A percentile compares a stretch with the other conserved stretches of the same genome.
Conservation (phyloP, 805 yeast genomes). For the Saccharomycopsis sp. region DNA sequence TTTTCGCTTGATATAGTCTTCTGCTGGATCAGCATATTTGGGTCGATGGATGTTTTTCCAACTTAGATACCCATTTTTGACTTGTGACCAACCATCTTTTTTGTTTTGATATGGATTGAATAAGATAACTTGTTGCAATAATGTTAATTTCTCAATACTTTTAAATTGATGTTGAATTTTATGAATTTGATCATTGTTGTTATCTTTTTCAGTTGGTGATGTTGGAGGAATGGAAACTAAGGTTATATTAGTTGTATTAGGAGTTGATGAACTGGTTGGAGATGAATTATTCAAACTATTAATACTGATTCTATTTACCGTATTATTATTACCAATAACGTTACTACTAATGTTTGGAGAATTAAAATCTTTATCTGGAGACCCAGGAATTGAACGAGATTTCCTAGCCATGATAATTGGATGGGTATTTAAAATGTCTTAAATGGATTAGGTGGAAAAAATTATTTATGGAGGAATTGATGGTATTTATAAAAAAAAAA, state of each 20-base stretch:
- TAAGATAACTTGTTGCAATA: slow-evolving; percentile 15
- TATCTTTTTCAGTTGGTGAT: neutral
- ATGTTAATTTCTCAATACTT: slow-evolving; percentile 14
- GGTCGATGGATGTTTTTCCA: slow-evolving; percentile 18
- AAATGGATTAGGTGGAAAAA: too few species aligned
- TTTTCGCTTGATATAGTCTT: slow-evolving; percentile 18
- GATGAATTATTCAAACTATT: slow-evolving; percentile 8
- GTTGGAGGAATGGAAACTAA: neutral
- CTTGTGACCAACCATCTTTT: slow-evolving; percentile 17
- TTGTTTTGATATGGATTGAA: slow-evolving; percentile 17
- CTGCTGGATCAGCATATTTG: slow-evolving; percentile 19
- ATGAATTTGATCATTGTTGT: neutral
- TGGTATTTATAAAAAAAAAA: too few species aligned
- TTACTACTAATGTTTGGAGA: too few species aligned
- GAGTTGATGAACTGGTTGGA: neutral
- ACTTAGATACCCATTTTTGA: slow-evolving; percentile 16
- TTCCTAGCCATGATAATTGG: too few species aligned
- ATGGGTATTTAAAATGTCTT: too few species aligned
- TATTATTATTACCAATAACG: too few species aligned
- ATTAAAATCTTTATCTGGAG: too few species aligned
- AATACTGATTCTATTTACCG: slow-evolving; percentile 7
- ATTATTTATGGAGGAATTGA: too few species aligned
- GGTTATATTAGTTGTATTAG: neutral
- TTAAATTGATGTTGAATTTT: slow-evolving; percentile 18
- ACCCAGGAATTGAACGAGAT: too few species aligned